Evolutionary conservation across 139 green algal genomes (phyloP).

Genomic region (Picochlorum sp.): DNA sequence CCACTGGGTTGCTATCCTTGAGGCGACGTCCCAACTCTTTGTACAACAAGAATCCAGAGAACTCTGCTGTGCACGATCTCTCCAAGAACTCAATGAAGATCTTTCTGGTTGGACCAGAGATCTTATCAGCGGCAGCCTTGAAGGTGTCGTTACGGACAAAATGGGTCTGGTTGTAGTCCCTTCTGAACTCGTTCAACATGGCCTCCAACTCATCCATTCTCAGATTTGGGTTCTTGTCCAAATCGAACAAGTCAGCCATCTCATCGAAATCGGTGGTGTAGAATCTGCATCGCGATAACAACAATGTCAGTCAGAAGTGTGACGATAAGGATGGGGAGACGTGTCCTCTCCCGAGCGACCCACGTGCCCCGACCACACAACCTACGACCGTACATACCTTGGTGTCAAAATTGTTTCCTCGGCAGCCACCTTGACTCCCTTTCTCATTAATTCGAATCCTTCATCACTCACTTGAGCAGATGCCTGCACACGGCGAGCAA

Average conservation of each 20-base stretch:
- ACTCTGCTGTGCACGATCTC: conserved; percentile 98
- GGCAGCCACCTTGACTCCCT: conserved; percentile 57
- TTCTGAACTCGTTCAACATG: conserved; percentile 85
- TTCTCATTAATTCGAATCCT: conserved; percentile 78
- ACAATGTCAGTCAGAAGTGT: not conserved
- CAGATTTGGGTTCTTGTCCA: conserved; percentile 90
- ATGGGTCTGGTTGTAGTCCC: conserved; percentile 98
- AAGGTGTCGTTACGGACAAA: conserved; percentile 98
- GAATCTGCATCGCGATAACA: conserved; percentile 51
- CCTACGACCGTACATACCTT: conserved; percentile 27
- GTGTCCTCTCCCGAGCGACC: conserved; percentile 3
- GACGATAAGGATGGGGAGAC: not conserved
- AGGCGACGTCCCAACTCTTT: conserved; percentile 97
- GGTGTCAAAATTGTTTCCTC: conserved; percentile 88
- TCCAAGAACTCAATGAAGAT: conserved; percentile 99
- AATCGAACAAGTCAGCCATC: conserved; percentile 94
- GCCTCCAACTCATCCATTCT: conserved; percentile 82
- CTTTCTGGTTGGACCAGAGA: conserved; percentile 72
- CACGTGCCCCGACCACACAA: conserved; percentile 3
- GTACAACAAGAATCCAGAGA: conserved; percentile 98
- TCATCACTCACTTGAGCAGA: conserved; percentile 4
- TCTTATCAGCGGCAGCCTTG: conserved; percentile 82
- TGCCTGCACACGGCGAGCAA: conserved; percentile 9
- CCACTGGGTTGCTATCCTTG: conserved; percentile 84
- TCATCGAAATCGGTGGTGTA: conserved; percentile 99